Conservation (phyloP, 2,329 filamentous ascomycete species). For the Stylonectria norvegica region DNA sequence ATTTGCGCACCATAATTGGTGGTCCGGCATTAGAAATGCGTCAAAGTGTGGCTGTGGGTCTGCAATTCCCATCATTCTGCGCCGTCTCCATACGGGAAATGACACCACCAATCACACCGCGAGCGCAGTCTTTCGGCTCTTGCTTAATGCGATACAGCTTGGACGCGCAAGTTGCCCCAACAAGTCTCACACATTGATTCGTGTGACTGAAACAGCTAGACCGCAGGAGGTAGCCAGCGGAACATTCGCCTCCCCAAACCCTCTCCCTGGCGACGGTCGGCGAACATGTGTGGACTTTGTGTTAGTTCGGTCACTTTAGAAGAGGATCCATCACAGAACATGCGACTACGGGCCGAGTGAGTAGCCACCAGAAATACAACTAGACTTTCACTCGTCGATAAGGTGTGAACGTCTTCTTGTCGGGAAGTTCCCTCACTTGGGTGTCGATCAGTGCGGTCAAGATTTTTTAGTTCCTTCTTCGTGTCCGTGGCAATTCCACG, state of each 20-base stretch:
- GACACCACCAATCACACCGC: slow-evolving; percentile 12
- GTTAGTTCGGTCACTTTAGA: too few species aligned
- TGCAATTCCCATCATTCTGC: slow-evolving; percentile 16
- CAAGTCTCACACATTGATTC: too few species aligned
- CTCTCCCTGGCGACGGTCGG: neutral
- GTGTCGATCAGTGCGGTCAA: too few species aligned
- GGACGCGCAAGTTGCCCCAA: too few species aligned
- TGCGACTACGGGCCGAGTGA: too few species aligned
- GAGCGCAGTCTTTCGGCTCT: slow-evolving; percentile 8
- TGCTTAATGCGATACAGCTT: neutral
- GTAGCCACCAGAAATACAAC: too few species aligned
- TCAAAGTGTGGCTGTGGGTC: slow-evolving; percentile 7
- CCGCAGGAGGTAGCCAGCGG: neutral
- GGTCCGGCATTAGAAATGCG: slow-evolving; percentile 16
- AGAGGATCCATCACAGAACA: too few species aligned
- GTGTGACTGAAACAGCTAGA: too few species aligned
- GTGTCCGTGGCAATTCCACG: slow-evolving; percentile 34
- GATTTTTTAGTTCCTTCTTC: too few species aligned
- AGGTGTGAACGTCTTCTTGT: too few species aligned
- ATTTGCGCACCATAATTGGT: slow-evolving; percentile 6
- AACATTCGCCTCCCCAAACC: neutral
- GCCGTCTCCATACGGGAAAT: neutral
- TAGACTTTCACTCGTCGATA: too few species aligned
- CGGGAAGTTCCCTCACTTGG: too few species aligned
- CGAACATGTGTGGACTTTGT: neutral